Percentiles rank a stretch among this genome's conserved stretches.
Evolutionary conservation across 345 rosid genomes (phyloP).

Genomic region (Eucalyptus cladocalyx): DNA sequence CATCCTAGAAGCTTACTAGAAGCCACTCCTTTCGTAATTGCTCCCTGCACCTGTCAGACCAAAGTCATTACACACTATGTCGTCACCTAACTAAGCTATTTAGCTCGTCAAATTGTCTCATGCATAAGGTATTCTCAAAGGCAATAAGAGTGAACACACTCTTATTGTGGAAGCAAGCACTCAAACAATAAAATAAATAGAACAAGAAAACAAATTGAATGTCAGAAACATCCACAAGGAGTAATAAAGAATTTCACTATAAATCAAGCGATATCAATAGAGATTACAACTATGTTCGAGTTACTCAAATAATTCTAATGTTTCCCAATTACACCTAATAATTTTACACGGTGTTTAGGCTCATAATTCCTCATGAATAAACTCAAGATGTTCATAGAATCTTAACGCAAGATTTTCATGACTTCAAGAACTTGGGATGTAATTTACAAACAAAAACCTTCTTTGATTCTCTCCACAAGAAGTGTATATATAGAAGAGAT

Average conservation of each 20-base stretch:
- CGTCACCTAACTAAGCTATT: neutral
- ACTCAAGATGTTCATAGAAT: neutral
- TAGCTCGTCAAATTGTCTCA: neutral
- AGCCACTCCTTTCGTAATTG: too few relatives aligned
- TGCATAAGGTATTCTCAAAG: neutral
- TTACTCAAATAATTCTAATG: neutral
- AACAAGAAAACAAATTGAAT: neutral
- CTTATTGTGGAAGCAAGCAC: neutral
- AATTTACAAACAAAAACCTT: neutral
- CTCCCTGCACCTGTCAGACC: too few relatives aligned
- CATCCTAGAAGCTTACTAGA: too few relatives aligned
- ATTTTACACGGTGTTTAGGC: neutral
- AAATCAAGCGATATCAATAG: neutral
- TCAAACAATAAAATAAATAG: neutral
- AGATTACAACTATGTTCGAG: neutral
- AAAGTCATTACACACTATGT: too few relatives aligned
- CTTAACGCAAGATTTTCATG: neutral
- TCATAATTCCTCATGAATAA: neutral
- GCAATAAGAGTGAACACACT: neutral
- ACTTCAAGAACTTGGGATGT: neutral
- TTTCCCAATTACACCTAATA: neutral
- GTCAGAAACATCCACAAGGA: accelerated
- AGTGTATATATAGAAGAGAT: neutral
- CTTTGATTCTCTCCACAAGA: neutral
- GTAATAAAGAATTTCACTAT: neutral